Base-by-base conservation (phyloP, 2,329 filamentous ascomycete genomes). In the Cytospora piceicola region DNA sequence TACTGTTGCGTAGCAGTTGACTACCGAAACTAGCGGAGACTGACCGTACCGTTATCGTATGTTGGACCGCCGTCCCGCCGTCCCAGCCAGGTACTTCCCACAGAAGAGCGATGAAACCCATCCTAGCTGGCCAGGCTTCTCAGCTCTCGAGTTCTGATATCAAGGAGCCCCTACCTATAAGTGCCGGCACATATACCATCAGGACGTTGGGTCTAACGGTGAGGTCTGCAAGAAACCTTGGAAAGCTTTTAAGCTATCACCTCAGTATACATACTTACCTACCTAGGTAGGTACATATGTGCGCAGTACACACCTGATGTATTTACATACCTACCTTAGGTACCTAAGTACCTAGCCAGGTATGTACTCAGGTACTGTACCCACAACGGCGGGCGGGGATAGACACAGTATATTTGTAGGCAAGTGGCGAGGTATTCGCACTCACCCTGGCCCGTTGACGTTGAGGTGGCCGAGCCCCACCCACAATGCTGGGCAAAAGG, bases 381-480 rank as follows among this genome's bases (percentile, higher is more conserved):
- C 53, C 60, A 54, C 60, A 57, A 57, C 39, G 61, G 53, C 32
- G 59, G 36, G 51, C 51, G 59, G 53, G 39, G 60, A 36, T 57
- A 30, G 29, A 39, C 53, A 63, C 61, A 63, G 61, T 63, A 49
- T 17, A 20, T 49, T 9, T 24, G 2, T 24, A 22, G 46, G n/a
- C 14, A 20, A 30, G 39, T 63, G 61, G 61, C 53, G 22, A 57
- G 4, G 36, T 27, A 57, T 57, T 63, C 61, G 61, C 61, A 63
- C 61, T 57, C 51, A 52, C 57, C 61, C 53, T 42, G 61, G 53
- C 51, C 61, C 61, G 61, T 63, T 53, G 61, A 67, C 39, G 62
- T 65, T 65, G 58, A 39, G 34, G 42, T 66, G 59, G 64, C 59
- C 64, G 64, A 57, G 61, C 53, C 64, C 64, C 56, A 63, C 46